Conservation (phyloP, 345 rosid genomes). For the Raphanus raphanistrum region DNA sequence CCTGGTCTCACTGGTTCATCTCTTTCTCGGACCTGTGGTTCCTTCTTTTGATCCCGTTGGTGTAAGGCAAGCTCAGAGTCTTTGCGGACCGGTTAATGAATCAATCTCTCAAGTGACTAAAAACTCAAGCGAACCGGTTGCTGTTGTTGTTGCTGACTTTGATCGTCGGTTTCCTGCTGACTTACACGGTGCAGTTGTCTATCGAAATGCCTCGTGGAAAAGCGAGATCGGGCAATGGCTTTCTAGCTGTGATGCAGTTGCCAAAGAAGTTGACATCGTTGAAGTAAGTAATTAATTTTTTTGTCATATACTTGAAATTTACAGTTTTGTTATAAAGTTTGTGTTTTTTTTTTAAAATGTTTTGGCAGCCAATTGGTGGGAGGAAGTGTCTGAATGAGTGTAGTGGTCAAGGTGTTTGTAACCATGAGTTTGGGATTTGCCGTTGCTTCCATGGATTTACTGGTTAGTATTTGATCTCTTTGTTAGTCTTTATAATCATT, state of each 20-base stretch:
- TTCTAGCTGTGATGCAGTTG: slow-evolving; percentile 70
- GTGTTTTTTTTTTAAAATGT: slow-evolving; percentile 13
- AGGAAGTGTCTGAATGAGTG: slow-evolving; percentile 65
- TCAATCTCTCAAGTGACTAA: slow-evolving; percentile 41
- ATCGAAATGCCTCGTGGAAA: slow-evolving; percentile 87
- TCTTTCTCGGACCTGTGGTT: slow-evolving; percentile 65
- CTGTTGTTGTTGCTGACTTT: slow-evolving; percentile 47
- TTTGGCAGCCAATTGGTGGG: slow-evolving; percentile 69
- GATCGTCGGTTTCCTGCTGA: slow-evolving; percentile 72
- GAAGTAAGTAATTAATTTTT: slow-evolving; percentile 50
- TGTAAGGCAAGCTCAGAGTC: slow-evolving; percentile 51
- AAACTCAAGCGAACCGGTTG: slow-evolving; percentile 11
- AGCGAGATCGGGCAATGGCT: slow-evolving; percentile 87
- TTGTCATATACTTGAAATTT: background rate
- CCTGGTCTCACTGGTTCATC: slow-evolving; percentile 68
- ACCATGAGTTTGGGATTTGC: slow-evolving; percentile 73
- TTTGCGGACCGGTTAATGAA: slow-evolving; percentile 45
- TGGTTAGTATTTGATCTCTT: slow-evolving; percentile 49
- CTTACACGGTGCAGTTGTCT: slow-evolving; percentile 64
- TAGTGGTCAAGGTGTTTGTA: slow-evolving; percentile 87
- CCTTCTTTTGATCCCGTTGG: slow-evolving; percentile 66
- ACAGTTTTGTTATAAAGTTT: slow-evolving; percentile 3
- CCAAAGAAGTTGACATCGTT: slow-evolving; percentile 49
- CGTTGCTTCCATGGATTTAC: slow-evolving; percentile 85
- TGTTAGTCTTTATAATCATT: background rate